These are phyloP conservation scores for Elsinoe arachidis DNA, from an alignment of 2,329 filamentous ascomycete genomes.

Conservation along the genomic window DNA sequence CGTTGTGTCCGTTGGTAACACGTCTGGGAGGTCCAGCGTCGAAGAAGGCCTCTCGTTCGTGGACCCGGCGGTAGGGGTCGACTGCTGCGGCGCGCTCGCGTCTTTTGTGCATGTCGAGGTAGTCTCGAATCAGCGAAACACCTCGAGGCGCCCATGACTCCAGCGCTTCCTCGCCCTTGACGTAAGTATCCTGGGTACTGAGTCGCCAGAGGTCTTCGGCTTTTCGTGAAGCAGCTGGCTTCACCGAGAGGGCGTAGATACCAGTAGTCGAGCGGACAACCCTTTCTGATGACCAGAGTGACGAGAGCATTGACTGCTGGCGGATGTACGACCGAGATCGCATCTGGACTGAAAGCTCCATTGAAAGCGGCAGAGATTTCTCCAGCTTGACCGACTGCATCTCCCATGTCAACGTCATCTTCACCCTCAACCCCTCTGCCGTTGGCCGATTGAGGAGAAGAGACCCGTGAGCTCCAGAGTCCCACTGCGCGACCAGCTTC, in stretches of 20 bases:
- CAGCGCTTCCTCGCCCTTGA: slow-evolving; percentile 88
- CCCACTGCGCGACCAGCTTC: slow-evolving; percentile 87
- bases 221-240: slow-evolving; percentile 81
- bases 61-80: slow-evolving; percentile 59
- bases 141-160: slow-evolving; percentile 80
- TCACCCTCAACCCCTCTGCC: slow-evolving; percentile 83
- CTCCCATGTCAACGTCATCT: slow-evolving; percentile 81
- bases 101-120: slow-evolving; percentile 64
- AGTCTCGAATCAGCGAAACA: slow-evolving; percentile 85
- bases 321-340: slow-evolving; percentile 75
- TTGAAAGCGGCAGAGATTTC: slow-evolving; percentile 79
- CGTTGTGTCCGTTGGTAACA: slow-evolving; percentile 15
- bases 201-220: slow-evolving; percentile 93
- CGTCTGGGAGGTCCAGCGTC: slow-evolving; percentile 15
- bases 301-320: slow-evolving; percentile 76
- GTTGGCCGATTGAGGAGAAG: slow-evolving; percentile 90
- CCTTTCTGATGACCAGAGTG: slow-evolving; percentile 74
- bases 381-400: slow-evolving; percentile 73
- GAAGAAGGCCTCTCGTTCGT: slow-evolving; percentile 32
- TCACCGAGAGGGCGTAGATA: slow-evolving; percentile 78
- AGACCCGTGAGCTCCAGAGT: slow-evolving; percentile 85
- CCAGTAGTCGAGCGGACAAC: slow-evolving; percentile 80
- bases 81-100: slow-evolving; percentile 69
- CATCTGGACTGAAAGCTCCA: slow-evolving; percentile 75
- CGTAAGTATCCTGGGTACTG: slow-evolving; percentile 89